Evolutionary conservation across 805 yeast genomes (phyloP).

Genomic region (Metschnikowia matae): DNA sequence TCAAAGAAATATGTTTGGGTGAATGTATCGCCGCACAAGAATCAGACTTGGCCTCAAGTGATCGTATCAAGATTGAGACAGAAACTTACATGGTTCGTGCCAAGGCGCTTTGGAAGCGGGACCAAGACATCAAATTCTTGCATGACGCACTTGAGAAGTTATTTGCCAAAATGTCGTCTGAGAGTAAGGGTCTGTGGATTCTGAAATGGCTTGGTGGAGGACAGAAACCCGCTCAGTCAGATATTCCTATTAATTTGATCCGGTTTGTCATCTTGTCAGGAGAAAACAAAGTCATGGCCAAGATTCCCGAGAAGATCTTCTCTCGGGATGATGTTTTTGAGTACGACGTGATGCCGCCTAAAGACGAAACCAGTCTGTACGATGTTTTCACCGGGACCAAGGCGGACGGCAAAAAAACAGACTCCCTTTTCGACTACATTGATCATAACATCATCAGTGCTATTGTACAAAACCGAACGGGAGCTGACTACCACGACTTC

Average conservation of each 20-base stretch:
- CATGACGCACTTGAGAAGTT: conserved; percentile 34
- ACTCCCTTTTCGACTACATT: conserved; percentile 38
- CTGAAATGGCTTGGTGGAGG: conserved; percentile 10
- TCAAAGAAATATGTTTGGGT: conserved; percentile 44
- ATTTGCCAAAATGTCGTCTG: conserved; percentile 11
- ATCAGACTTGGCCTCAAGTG: conserved; percentile 18
- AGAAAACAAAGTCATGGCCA: conserved; percentile 67
- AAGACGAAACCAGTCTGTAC: conserved; percentile 31
- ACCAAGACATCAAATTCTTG: conserved; percentile 44
- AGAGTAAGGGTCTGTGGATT: conserved; percentile 9
- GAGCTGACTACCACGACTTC: conserved; percentile 19
- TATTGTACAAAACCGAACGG: conserved; percentile 35
- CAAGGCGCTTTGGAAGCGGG: conserved; percentile 50
- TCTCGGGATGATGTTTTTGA: conserved; percentile 58
- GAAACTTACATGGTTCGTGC: conserved; percentile 62
- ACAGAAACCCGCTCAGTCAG: conserved; percentile 5
- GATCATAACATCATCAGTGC: conserved; percentile 45
- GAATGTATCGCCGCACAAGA: conserved; percentile 4
- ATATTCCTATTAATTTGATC: conserved; percentile 58
- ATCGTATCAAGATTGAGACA: conserved; percentile 36
- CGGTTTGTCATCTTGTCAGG: conserved; percentile 69
- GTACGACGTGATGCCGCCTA: conserved; percentile 71
- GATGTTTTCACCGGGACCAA: conserved; percentile 31
- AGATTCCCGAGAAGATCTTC: conserved; percentile 61
- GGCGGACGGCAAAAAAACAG: conserved; percentile 19